Conservation (phyloP, 2,329 filamentous ascomycete species). For the Fusarium sarcochroum region DNA sequence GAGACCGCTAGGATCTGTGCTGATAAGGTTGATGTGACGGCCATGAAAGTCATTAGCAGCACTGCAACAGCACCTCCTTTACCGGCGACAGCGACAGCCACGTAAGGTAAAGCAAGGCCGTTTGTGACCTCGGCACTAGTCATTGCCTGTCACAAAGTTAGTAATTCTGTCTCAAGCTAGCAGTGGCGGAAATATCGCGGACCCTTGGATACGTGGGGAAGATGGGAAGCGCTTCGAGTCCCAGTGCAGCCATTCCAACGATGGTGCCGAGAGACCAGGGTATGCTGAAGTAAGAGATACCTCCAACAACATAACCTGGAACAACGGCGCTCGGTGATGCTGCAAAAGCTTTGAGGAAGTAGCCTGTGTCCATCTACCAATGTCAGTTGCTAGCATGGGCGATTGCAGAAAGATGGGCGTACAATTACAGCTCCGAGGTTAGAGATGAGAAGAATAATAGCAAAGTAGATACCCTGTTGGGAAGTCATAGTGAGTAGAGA, state of each 20-base stretch:
- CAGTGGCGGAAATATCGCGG: no score
- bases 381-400: neutral
- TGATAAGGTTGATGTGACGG: neutral
- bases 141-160: neutral
- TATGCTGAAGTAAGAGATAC: neutral
- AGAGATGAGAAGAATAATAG: accelerated
- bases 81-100: neutral
- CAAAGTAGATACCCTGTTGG: neutral
- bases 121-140: neutral
- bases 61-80: neutral
- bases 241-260: neutral
- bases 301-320: neutral
- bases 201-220: neutral
- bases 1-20: no score
- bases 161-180: accelerated
- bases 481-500: neutral
- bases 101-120: neutral
- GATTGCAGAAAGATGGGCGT: accelerated
- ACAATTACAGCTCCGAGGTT: neutral
- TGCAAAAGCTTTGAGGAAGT: neutral
- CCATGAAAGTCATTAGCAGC: neutral
- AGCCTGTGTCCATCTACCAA: neutral
- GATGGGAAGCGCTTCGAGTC: neutral
- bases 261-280: neutral
- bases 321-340: neutral